Base-by-base conservation (phyloP, 805 yeast genomes). In the Wickerhamomyces chambardii region DNA sequence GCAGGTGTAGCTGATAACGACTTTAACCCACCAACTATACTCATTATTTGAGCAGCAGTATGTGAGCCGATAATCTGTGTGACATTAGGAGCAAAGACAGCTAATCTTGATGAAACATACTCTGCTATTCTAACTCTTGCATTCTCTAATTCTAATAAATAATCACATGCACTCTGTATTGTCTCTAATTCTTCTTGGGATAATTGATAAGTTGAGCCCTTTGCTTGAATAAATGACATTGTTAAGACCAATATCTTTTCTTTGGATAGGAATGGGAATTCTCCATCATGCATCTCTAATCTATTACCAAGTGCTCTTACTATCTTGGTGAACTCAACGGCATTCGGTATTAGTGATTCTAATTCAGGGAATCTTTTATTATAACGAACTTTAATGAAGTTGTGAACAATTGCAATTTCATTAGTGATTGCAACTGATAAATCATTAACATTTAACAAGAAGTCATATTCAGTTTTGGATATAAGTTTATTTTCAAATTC, bases 11-110 rank as follows among this genome's bases (percentile, higher is more conserved):
- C 59, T 3, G 86, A 74, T 9, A 90, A 58, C 6, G 73, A 78
- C 11, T 59, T 60, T 5, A 90, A 54, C 0, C 95, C 86, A 2
- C 95, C 94, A 2, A 73, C 61, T 15, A 70, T 64, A 1, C 84
- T 70, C 17, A 90, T 58, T 15, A 92, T 56, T 46, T 82, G 84
- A 0, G 95, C 80, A 0, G 95, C 74, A 0, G 83, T 70, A 6
- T 70, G 61, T 0, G 94, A 63, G 0, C 95, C 94, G 2, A 90
- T 64, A 7, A 92, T 60, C 1, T 74, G 74, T 3, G 84, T 66
- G 2, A 84, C 57, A 53, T 92, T 90, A 2, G 97, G 98, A 0
- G 95, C 94, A 44, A 78, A 68, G 2, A 56, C 50, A 2, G 69
- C 58, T 17, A 84, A 64, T 45, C 75, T 70, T 1, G 66, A 51